Evolutionary conservation across 495 filamentous ascomycete genomes (phyloP), one percentile per base, ranked within the genome.

Genomic region (Talaromyces stipitatus): DNA sequence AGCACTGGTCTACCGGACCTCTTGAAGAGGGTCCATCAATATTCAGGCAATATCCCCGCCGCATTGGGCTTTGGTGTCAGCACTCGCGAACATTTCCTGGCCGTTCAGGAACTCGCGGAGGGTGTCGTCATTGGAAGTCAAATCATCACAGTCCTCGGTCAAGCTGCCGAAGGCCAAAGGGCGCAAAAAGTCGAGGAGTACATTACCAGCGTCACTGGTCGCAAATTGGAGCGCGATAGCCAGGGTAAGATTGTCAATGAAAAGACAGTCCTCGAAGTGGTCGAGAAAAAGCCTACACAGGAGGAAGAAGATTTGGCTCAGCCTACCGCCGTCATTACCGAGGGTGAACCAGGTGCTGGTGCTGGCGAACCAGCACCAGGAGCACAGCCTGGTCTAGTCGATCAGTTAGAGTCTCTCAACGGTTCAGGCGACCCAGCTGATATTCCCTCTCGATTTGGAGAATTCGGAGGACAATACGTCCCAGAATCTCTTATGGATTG

Each of bases 381-480:
- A n/a, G n/a, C n/a, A 33, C 7, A 57, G 23, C 80, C 86, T 38
- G 85, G 85, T 8, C 68, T 89, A 7, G 80, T 72, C 41, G 89
- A 90, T 61, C 86, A 92, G 65, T 71, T 92, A 22, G 85, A 88
- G 54, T 85, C 88, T 9, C 69, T 91, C 3, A 91, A 91, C 50
- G 71, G 72, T 22, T 64, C 63, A 16, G 75, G 76, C 30, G 75
- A 84, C 43, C 59, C 71, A 50, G 74, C 70, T 32, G 80, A 82
- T 55, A 75, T 87, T 29, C 91, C 92, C 2, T 82, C 89, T 53
- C 85, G 92, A 12, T 99, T 99, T 64, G 94, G 94, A 57, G 89
- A 96, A 69, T 99, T 96, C 61, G 94, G 94, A 62, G 94, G 94
- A n/a, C 94, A 97, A 69, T 99, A 97, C 64, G 92, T 99, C 0